Base-by-base conservation (phyloP, 352 stramenopile species). In the Pythium sp. region DNA sequence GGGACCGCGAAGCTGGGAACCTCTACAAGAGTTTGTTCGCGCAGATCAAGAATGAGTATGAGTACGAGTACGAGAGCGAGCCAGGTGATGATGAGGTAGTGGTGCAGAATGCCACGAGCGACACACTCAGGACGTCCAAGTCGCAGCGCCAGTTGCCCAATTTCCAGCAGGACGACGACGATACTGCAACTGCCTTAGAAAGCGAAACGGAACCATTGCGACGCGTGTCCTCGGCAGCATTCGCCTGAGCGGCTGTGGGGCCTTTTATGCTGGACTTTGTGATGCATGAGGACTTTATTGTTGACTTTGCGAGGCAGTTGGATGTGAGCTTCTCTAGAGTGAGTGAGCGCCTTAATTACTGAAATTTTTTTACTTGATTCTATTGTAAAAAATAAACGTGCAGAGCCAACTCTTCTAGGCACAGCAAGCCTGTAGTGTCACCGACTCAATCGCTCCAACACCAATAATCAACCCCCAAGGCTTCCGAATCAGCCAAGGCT, bases 21-120 rank as follows among this genome's bases (percentile, higher is more conserved):
- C 66, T 93, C 47, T 93, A 87, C 73, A 79, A 72, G 53, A 92
- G 80, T 46, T 77, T 93, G 43, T 93, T 93, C 61, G 82, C 77
- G 2, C 71, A 89, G 41, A 89, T 92, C 67, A 72, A 57, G 38
- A 77, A 76, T 30, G 81, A 92, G 58, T 70, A 68, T 9, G 64
- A 82, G 41, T 32, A 32, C 30, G 30, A 32, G 53, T 57, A 26
- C 24, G 24, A 26, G 24, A 32, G 1, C 8, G 49, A 56, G 49
- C n/a, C n/a, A 18, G 3, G 5, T 18, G 49, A 30, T 22, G 43
- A 51, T 12, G 43, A 51, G 18, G 6, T 12, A 2, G 43, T 46
- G 12, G 38, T 12, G 15, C 18, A 51, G 20, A 14, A 51, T 51
- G 12, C 18, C 18, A 9, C 8, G 49, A 56, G 9, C 49, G 49